Base-by-base conservation (phyloP, 345 rosid genomes). In the Camelina neglecta region DNA sequence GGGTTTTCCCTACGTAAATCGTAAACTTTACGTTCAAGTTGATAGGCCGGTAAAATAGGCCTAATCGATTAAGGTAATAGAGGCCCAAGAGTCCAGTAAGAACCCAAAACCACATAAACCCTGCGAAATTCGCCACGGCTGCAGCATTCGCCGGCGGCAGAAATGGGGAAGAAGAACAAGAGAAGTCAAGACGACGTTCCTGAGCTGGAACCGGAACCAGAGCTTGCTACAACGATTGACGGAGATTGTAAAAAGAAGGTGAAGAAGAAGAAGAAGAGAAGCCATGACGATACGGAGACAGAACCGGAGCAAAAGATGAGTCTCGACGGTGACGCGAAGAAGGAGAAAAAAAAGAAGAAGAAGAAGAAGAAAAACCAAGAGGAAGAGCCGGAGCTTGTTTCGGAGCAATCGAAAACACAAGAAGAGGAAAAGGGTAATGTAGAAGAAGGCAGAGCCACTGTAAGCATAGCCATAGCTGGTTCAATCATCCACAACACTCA, bases 401-500 rank as follows among this genome's bases (percentile, higher is more conserved):
- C 50, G 57, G 84, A 60, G 11, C 75, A 38, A 80, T 67, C 50
- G 8, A 55, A 38, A 62, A 29, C 4, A 0, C 26, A 76, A 62
- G 69, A 60, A 33, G 71, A 72, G 42, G 67, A 72, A 29, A 72
- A 72, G 51, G 7, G 10, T 57, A 73, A 35, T 39, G 76, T 49
- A 47, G 80, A 56, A 72, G 77, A 55, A 3, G 71, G 3, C 1
- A 71, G 62, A 60, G 85, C 91, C 5, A 95, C 96, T 6, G 86
- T 95, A 29, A 92, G 88, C 77, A 80, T 92, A 69, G 99, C 98
- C n/a, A 74, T 95, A 11, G 84, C 99, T 29, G 98, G 97, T 63
- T 95, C 99, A 79, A 92, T 95, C 85, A 87, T 95, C 77, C 83
- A 87, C 82, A 95, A 95, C 84, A 77, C 99, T 71, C 98, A 95